Evolutionary conservation across 805 yeast genomes (phyloP), one percentile per base, ranked within the genome.

Genomic region (Metschnikowia picachoensis): DNA sequence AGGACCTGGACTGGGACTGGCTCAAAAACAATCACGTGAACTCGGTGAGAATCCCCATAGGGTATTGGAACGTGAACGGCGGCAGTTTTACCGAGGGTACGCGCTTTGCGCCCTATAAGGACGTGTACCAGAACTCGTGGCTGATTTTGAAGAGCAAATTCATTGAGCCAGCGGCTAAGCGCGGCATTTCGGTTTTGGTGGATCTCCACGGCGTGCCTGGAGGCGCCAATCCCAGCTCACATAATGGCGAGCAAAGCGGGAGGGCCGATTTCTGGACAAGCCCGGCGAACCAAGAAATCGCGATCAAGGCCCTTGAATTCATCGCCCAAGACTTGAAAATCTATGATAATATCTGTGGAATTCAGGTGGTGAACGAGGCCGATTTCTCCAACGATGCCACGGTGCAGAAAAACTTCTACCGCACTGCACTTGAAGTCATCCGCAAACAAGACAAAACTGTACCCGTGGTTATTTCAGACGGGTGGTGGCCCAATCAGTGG

Each of bases 131-230:
- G 15, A 74, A 78, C 53, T 84, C 96, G 0, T 92, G 97, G 97
- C 61, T 61, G 8, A 68, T 74, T n/a, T 72, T 84, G 48, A 80
- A 79, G 60, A 49, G 62, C 28, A 56, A 68, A 30, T 72, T 80
- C 45, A 73, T 90, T 36, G 71, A 73, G 35, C 76, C 71, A 42
- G 97, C 97, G 1, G 74, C 60, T 0, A 51, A 71, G 16, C 65
- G 80, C 55, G 72, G 76, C 27, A 92, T 92, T 46, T 85, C 89
- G 8, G 82, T 92, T 0, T 58, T 92, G 43, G 76, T 92, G 13
- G 98, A 92, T 64, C 58, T 92, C 35, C 98, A 94, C 65, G 97
- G 85, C 0, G 64, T 92, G 10, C 97, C 97, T 3, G 89, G 88
- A 12, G 97, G 97, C 32, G 97, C 97, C 16, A 92, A 94, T 59